Percentiles rank a stretch among this genome's conserved stretches.
Conservation (phyloP, 768 basidiomycete genomes). For the Boletus vinaceobasis region DNA sequence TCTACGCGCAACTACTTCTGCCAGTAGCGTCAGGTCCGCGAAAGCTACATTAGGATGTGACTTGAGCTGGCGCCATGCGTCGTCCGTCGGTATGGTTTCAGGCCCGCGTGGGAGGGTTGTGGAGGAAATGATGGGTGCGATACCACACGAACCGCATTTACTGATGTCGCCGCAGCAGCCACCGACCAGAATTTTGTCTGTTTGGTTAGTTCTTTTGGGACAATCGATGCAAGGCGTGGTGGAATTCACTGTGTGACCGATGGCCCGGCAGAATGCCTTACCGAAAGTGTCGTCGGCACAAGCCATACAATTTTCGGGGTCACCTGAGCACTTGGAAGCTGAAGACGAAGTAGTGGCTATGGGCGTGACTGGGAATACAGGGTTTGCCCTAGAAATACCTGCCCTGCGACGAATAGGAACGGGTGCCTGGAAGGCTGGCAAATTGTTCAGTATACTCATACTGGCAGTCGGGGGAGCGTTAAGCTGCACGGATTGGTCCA, state of each 20-base stretch:
- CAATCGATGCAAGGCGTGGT: constrained; percentile 53
- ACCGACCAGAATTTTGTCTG: constrained; percentile 26
- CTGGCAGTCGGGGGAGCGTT: constrained; percentile 27
- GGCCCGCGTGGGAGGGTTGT: constrained; percentile 18
- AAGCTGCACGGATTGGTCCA: constrained; percentile 28
- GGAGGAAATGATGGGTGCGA: constrained; percentile 29
- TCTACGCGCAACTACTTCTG: constrained; percentile 83
- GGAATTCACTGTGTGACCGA: constrained; percentile 58
- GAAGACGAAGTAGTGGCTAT: constrained; percentile 28
- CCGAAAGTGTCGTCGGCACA: constrained; percentile 86
- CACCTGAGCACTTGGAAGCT: constrained; percentile 66
- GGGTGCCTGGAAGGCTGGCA: constrained; percentile 77
- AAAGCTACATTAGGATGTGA: constrained; percentile 87
- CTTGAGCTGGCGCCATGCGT: constrained; percentile 82
- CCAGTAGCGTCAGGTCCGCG: constrained; percentile 77
- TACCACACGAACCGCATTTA: constrained; percentile 30
- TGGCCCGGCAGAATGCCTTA: constrained; percentile 80
- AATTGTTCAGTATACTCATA: constrained; percentile 69
- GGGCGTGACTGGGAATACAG: constrained; percentile 53
- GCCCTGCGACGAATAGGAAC: constrained; percentile 71
- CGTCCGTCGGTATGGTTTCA: constrained; percentile 72
- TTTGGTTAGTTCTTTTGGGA: constrained; percentile 37
- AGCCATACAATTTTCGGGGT: constrained; percentile 81
- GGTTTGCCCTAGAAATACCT: constrained; percentile 36
- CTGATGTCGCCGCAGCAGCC: constrained; percentile 39